Conservation (phyloP, 176 grass and related monocot species). For the Triticum urartu region DNA sequence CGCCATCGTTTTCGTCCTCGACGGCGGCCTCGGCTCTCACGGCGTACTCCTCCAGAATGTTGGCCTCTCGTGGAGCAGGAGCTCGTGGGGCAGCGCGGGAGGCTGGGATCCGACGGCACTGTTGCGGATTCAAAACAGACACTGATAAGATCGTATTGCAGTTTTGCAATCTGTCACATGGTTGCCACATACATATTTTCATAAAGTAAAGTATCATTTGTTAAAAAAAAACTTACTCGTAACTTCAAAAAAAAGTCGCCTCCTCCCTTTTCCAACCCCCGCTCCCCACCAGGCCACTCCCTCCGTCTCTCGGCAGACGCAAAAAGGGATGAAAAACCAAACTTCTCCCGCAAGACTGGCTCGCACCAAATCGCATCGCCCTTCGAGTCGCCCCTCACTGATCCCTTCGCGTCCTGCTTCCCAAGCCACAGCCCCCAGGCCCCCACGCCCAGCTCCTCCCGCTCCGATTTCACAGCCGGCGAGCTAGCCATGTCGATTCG, state of each 20-base stretch:
- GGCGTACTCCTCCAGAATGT: no score
- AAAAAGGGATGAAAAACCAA: not conserved
- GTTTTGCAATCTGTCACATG: no score
- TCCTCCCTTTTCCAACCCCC: not conserved
- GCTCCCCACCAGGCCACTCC: not conserved
- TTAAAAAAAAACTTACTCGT: no score
- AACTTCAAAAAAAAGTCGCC: not conserved
- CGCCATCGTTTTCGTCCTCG: no score
- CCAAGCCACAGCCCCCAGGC: not conserved
- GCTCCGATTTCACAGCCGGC: not conserved
- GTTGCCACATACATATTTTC: no score
- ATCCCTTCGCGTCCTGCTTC: conserved; percentile 4
- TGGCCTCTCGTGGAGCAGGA: no score
- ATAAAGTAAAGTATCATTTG: no score
- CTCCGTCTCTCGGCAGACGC: not conserved
- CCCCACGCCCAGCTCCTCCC: not conserved
- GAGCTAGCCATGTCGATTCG: conserved; percentile 19
- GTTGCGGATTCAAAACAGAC: no score
- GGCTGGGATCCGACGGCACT: no score
- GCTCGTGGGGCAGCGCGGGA: no score
- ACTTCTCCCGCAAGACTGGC: conserved; percentile 27
- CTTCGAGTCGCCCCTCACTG: not conserved
- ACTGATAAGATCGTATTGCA: no score
- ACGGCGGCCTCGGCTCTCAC: no score
- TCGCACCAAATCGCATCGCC: conserved; percentile 3